A percentile compares a stretch with the other conserved stretches of the same genome.
These are phyloP conservation scores for Cyberlindnera misumaiensis DNA, from an alignment of 805 yeast genomes.

Conservation along the genomic window DNA sequence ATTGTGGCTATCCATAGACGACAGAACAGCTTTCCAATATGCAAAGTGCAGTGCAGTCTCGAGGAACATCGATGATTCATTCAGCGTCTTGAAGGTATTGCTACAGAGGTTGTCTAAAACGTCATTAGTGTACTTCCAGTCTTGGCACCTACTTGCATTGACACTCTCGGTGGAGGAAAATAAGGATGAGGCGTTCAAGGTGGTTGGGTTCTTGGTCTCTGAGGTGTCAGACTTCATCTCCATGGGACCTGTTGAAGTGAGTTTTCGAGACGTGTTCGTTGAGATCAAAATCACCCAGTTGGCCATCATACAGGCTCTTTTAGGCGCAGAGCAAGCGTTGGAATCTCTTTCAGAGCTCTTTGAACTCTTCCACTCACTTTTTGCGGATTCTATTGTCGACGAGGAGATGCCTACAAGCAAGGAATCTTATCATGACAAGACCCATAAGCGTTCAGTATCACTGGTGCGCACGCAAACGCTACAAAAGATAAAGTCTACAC, in stretches of 20 bases:
- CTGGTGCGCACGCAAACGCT: conserved; percentile 13
- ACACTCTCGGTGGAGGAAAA: conserved; percentile 58
- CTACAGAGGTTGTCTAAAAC: conserved; percentile 25
- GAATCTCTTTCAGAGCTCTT: conserved; percentile 65
- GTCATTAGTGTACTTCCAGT: conserved; percentile 43
- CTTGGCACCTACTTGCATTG: conserved; percentile 63
- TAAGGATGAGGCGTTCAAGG: conserved; percentile 46
- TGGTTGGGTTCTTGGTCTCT: conserved; percentile 42
- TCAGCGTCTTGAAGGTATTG: conserved; percentile 38
- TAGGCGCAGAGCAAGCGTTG: conserved; percentile 53
- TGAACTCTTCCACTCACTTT: conserved; percentile 46
- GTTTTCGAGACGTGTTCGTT: conserved; percentile 30
- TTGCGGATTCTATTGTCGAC: conserved; percentile 22
- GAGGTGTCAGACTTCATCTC: conserved; percentile 30
- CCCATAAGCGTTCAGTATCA: conserved; percentile 12
- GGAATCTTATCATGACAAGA: background rate
- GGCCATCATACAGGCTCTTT: conserved; percentile 55
- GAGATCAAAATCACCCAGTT: conserved; percentile 73
- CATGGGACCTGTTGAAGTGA: conserved; percentile 6
- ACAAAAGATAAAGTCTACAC: conserved; percentile 16
- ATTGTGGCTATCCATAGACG: conserved; percentile 9
- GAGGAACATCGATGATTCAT: conserved; percentile 36
- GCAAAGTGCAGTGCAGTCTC: conserved; percentile 41
- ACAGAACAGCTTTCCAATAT: conserved; percentile 31
- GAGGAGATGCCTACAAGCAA: background rate